Evolutionary conservation across 208 protist species (phyloP), one percentile per base, ranked within the genome.

Genomic region (Acanthamoeba polyphaga): DNA sequence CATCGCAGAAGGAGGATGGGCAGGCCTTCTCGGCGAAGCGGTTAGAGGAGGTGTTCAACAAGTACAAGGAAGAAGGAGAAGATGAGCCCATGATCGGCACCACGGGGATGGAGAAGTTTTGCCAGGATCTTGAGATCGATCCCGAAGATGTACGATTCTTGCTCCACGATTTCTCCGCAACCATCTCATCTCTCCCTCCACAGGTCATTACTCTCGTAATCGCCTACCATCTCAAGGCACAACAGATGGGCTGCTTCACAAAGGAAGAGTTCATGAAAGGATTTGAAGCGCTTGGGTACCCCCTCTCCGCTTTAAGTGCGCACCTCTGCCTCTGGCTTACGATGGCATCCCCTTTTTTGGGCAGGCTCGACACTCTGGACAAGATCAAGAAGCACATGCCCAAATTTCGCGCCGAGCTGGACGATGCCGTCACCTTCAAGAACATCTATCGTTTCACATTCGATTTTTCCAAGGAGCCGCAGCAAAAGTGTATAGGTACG

Each of bases 211-310:
- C 55, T 51, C 68, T 94, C 32, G 89, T 94, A 6, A 60, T 94
- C 24, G 89, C 89, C 22, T 94, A 94, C 32, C 89, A 94, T 38
- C 89, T 94, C 68, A 82, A 94, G 66, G 89, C 89, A 3, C n/a
- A 74, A 19, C 51, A 76, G 27, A 94, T 94, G 89, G 89, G 89
- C 66, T 94, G 34, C 55, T 94, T 94, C 29, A 64, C 60, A 6
- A 94, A 94, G 34, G 89, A 94, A n/a, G 89, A 94, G 29, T 94
- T 94, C 49, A 55, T 94, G 89, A 94, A 74, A 46, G 89, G 89
- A 19, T 94, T 94, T n/a, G 68, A 94, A 51, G 49, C 43, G 60
- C 49, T 94, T 17, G 66, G 89, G 89, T 82, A 94, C 68, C 49
- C n/a, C 38, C 27, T 66, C 43, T 6, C 32, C 49, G 49, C 66